phyloP scores from a whole-genome alignment of 257 asterid genomes.

The Nicotiana undulata region DNA sequence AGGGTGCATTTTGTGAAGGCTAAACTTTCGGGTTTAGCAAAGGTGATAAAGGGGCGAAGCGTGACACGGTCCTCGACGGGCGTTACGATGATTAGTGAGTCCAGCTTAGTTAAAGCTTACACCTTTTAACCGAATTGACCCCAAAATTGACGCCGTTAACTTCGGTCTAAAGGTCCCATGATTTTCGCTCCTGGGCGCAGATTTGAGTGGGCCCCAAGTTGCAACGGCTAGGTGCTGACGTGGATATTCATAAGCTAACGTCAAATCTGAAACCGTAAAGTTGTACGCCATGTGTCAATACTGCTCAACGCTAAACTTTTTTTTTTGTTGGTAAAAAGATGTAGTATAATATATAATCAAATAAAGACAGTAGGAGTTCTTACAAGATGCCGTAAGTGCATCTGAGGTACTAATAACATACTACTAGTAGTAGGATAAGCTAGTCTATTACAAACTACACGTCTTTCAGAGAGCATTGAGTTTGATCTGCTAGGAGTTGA shows the following conservation, averaged over 20 bases:
- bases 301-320: neutral
- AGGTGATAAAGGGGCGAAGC: neutral
- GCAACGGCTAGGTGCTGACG: slow-evolving; percentile 43
- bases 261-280: neutral
- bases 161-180: slow-evolving; percentile 10
- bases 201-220: slow-evolving; percentile 12
- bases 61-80: neutral
- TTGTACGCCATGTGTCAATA: neutral
- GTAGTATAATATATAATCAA: too few relatives aligned
- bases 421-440: too few relatives aligned
- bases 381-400: too few relatives aligned
- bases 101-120: neutral
- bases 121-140: neutral
- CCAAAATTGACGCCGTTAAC: slow-evolving; percentile 35
- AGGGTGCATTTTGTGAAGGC: neutral
- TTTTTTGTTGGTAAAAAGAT: too few relatives aligned
- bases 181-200: slow-evolving; percentile 18
- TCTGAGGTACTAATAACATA: too few relatives aligned
- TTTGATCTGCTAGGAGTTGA: too few relatives aligned
- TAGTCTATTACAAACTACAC: too few relatives aligned
- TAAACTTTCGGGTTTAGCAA: neutral
- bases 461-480: too few relatives aligned
- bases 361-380: too few relatives aligned
- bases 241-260: slow-evolving; percentile 17
- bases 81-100: neutral